These are phyloP conservation scores for Botrytis aclada DNA, from an alignment of 2,329 filamentous ascomycete species.

Conservation along the genomic window DNA sequence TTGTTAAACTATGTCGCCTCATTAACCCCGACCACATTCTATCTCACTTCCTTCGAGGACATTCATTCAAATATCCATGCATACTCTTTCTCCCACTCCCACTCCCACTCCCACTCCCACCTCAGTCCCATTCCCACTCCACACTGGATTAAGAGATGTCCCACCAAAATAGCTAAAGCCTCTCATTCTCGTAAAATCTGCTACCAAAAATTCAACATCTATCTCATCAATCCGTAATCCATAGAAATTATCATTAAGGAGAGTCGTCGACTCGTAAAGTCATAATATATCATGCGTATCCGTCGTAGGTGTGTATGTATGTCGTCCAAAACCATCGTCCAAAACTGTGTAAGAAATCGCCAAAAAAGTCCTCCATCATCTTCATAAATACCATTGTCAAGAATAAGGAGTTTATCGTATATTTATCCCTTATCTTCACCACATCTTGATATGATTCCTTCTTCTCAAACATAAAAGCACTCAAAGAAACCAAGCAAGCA, in stretches of 20 bases:
- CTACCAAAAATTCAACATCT: background rate
- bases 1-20: background rate
- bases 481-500: background rate
- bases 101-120: too few species aligned
- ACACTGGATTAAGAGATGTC: background rate
- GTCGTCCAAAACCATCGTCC: conserved; percentile 2
- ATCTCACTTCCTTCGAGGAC: too few species aligned
- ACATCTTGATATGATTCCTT: background rate
- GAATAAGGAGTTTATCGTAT: background rate
- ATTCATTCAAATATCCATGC: background rate
- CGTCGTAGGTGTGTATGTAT: background rate
- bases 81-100: background rate
- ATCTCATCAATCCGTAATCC: background rate
- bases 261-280: background rate
- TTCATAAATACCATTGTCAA: conserved; percentile 1
- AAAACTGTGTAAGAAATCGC: conserved; percentile 7
- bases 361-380: background rate
- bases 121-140: background rate
- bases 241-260: background rate
- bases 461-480: background rate
- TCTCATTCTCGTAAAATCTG: background rate
- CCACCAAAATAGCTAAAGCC: background rate
- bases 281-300: background rate
- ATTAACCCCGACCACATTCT: background rate
- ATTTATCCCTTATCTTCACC: background rate